Evolutionary conservation across 192 early-diverging fungal species (phyloP).

Genomic region (Chytriomyces hyalinus): DNA sequence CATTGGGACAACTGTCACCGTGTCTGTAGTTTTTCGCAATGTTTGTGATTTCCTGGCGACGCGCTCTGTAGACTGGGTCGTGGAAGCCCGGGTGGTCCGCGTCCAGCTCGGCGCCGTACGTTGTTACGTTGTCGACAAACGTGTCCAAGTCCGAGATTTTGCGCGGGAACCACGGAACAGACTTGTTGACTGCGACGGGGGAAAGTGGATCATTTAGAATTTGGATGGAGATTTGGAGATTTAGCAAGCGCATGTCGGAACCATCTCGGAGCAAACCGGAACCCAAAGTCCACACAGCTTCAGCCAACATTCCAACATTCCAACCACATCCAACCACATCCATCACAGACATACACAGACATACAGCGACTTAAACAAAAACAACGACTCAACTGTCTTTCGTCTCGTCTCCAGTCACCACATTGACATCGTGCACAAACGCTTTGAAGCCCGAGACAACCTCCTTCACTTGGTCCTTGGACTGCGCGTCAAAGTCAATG

Average conservation of each 20-base stretch:
- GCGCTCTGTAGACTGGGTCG: conserved; percentile 81
- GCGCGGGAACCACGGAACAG: conserved; percentile 92
- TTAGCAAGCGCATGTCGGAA: too few species aligned
- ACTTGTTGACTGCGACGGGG: conserved; percentile 20
- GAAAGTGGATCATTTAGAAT: too few species aligned
- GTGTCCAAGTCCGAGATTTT: conserved; percentile 89
- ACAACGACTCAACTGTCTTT: neutral
- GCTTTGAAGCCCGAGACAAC: conserved; percentile 68
- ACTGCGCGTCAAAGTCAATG: conserved; percentile 81
- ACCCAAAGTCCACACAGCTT: too few species aligned
- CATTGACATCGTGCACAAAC: conserved; percentile 73
- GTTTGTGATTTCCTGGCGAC: conserved; percentile 82
- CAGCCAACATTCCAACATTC: too few species aligned
- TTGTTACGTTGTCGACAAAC: conserved; percentile 89
- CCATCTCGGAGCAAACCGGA: too few species aligned
- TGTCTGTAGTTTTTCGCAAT: conserved; percentile 79
- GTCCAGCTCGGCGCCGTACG: conserved; percentile 79
- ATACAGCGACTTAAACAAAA: too few species aligned
- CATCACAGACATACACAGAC: too few species aligned
- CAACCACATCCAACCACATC: too few species aligned
- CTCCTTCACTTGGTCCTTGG: conserved; percentile 62
- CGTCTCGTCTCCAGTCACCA: conserved; percentile 60
- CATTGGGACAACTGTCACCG: conserved; percentile 78
- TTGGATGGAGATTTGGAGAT: too few species aligned
- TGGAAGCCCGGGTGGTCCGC: conserved; percentile 92